phyloP scores from a whole-genome alignment of 2,329 filamentous ascomycete genomes.

The Penicillium sp. region DNA sequence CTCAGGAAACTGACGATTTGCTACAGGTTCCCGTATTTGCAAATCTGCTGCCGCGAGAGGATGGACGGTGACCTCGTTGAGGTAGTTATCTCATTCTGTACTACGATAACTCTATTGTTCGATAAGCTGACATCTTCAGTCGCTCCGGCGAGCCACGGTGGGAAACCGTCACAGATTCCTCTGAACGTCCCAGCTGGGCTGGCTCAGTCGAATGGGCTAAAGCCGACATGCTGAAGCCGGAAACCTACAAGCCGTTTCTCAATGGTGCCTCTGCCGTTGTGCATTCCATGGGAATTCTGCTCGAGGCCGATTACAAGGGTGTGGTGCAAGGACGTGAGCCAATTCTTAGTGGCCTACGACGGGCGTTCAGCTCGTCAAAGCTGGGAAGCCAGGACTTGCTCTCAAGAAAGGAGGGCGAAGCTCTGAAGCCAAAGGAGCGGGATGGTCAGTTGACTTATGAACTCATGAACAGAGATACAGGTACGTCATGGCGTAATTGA shows the following conservation, averaged over 20 bases:
- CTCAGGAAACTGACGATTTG: conserved; percentile 13
- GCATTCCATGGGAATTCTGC: conserved; percentile 91
- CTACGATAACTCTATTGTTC: background rate
- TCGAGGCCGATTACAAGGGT: conserved; percentile 97
- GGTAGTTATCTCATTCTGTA: conserved; percentile 52
- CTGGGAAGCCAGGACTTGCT: conserved; percentile 67
- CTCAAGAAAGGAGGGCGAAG: conserved; percentile 57
- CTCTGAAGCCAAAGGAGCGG: conserved; percentile 63
- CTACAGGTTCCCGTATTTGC: conserved; percentile 72
- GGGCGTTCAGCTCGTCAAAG: conserved; percentile 70
- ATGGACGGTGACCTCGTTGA: conserved; percentile 91
- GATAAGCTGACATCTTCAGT: conserved; percentile 47
- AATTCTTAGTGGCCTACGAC: conserved; percentile 71
- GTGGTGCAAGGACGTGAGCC: conserved; percentile 81
- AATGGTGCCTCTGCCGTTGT: conserved; percentile 79
- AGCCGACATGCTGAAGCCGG: conserved; percentile 80
- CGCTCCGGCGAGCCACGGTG: conserved; percentile 88
- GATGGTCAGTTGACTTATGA: conserved; percentile 88
- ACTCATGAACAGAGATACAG: conserved; percentile 87
- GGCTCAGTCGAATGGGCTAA: conserved; percentile 80
- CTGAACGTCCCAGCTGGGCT: conserved; percentile 74
- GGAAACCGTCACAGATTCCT: conserved; percentile 71
- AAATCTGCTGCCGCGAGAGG: conserved; percentile 80
- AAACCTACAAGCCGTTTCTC: conserved; percentile 74
- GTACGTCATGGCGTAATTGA: conserved; percentile 32